Evolutionary conservation across 2,329 filamentous ascomycete genomes (phyloP).

Genomic region (Diaporthe longicolla): DNA sequence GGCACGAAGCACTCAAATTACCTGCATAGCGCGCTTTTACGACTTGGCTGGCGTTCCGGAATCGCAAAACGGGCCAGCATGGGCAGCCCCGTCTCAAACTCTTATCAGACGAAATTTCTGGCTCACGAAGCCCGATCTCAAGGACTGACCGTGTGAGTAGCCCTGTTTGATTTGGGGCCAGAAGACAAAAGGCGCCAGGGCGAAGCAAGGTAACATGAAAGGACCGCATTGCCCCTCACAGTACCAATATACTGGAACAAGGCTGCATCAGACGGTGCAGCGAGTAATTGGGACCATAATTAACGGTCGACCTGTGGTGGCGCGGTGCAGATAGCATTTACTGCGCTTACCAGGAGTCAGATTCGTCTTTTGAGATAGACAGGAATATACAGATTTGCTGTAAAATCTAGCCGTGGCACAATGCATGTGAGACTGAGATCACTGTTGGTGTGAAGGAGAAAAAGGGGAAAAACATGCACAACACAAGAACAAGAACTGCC

Average conservation of each 20-base stretch:
- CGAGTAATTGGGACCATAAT: not conserved
- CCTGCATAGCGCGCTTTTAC: constrained; percentile 41
- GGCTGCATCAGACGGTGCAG: not conserved
- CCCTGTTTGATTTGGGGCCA: not conserved
- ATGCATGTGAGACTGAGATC: not conserved
- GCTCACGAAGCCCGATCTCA: not conserved
- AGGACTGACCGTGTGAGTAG: not conserved
- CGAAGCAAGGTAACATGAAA: not conserved
- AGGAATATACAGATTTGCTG: constrained; percentile 17
- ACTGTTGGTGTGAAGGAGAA: too few species aligned
- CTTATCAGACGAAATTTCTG: not conserved
- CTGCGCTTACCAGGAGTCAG: not conserved
- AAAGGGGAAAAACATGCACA: too few species aligned
- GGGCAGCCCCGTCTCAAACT: not conserved
- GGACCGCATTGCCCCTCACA: not conserved
- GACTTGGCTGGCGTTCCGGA: constrained; percentile 39
- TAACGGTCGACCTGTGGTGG: not conserved
- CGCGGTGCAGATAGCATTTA: not conserved
- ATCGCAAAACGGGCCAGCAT: constrained; percentile 20
- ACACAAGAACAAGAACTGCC: not conserved
- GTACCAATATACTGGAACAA: too few species aligned
- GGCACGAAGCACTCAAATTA: constrained; percentile 27
- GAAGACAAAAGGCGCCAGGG: not conserved
- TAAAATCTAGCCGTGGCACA: not conserved
- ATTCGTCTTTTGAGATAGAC: constrained; percentile 24